Base-by-base conservation (phyloP, 345 rosid genomes). In the Aquilaria sinensis region DNA sequence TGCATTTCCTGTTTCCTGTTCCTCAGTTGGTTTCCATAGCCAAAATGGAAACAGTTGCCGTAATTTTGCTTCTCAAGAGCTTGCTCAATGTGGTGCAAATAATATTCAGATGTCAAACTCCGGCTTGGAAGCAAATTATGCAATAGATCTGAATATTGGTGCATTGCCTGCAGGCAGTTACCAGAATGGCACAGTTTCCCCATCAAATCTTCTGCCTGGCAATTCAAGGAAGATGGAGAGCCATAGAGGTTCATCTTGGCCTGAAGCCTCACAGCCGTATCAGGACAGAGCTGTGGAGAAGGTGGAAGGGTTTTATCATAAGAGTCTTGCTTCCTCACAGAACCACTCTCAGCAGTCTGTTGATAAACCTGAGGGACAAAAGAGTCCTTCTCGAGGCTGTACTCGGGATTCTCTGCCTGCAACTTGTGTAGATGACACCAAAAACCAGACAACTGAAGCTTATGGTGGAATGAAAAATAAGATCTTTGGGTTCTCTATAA, bases 231-330 rank as follows among this genome's bases (percentile, higher is more conserved):
- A 56, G 64, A 69, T 63, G 23, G 68, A 68, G 51, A 66, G 33
- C 53, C 58, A 56, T 54, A 65, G 67, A 51, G 72, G 70, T 34
- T 73, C 83, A 59, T 59, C 90, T 30, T 84, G 94, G 90, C 73
- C 80, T 64, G 74, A 73, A 59, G 53, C 64, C 49, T 52, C 47
- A 65, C 41, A 81, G 45, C 68, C 15, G 58, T 63, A 71, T 58
- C 31, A 74, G 56, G 69, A 52, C 12, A 64, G 63, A 64, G 63
- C 75, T 31, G 53, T 63, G n/a, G 72, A 64, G 70, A 67, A 76
- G 51, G 72, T 70, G 57, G 67, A 70, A 64, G 71, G 68, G 60
- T 76, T 70, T 61, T 73, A 50, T 68, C 78, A 66, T 62, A 67
- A 71, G 76, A 76, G 72, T 61, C 57, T 53, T 49, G 70, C 70